Percentiles rank a stretch among this genome's conserved stretches.
These are phyloP conservation scores for Neofusicoccum ribis DNA, from an alignment of 2,329 filamentous ascomycete species.

Conservation along the genomic window DNA sequence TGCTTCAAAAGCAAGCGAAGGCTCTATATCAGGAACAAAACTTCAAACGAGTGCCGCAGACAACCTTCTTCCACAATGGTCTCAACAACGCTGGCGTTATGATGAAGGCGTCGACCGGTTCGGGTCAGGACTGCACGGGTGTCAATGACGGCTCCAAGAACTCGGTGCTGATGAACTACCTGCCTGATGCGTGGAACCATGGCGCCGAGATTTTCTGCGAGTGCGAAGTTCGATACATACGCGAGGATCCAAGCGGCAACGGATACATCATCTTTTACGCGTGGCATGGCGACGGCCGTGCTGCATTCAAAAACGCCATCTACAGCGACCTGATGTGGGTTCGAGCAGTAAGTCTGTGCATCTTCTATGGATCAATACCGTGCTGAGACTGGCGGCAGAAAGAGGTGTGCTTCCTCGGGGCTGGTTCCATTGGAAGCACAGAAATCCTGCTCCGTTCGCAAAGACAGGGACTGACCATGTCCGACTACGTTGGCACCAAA, in stretches of 20 bases:
- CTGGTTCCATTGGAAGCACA: conserved; percentile 64
- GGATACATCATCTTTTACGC: conserved; percentile 66
- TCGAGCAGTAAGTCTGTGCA: conserved; percentile 45
- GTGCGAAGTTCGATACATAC: conserved; percentile 64
- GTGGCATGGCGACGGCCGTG: conserved; percentile 61
- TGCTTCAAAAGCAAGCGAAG: conserved; percentile 59
- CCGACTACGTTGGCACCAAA: conserved; percentile 48
- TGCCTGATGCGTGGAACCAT: conserved; percentile 71
- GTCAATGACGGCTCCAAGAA: conserved; percentile 69
- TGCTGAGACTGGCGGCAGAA: conserved; percentile 33
- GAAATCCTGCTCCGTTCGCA: conserved; percentile 49
- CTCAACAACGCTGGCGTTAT: conserved; percentile 63
- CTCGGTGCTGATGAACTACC: conserved; percentile 65
- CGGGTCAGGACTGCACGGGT: conserved; percentile 64
- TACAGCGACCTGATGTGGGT: conserved; percentile 67
- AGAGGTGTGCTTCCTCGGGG: conserved; percentile 66
- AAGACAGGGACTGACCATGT: conserved; percentile 57
- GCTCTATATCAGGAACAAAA: conserved; percentile 52
- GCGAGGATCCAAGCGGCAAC: conserved; percentile 48
- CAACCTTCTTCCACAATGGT: conserved; percentile 62
- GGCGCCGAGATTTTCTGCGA: conserved; percentile 70
- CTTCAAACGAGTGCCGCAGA: conserved; percentile 60
- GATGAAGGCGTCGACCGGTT: conserved; percentile 61
- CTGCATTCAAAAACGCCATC: conserved; percentile 55
- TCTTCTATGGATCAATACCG: background rate